These are phyloP conservation scores for Picea mariana DNA, from an alignment of 83 land plant genomes.

Conservation along the genomic window DNA sequence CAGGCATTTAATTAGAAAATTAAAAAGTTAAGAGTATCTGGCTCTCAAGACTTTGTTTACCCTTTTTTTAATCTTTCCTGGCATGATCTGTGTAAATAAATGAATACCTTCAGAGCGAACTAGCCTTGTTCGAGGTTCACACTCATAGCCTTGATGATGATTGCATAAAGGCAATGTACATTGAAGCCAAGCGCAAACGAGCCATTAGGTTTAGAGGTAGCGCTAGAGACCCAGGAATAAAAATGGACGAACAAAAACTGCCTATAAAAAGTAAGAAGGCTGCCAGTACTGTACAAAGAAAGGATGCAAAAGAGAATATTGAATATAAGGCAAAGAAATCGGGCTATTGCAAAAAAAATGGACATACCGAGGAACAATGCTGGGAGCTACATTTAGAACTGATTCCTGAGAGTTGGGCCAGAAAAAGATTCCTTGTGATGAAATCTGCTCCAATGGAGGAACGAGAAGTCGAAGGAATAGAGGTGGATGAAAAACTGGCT, in stretches of 20 bases:
- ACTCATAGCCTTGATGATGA: not conserved
- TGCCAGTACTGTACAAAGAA: not conserved
- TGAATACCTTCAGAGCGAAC: not conserved
- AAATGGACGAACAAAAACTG: not conserved
- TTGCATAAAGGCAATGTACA: not conserved
- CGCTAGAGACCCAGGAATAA: not conserved
- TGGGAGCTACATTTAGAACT: not conserved
- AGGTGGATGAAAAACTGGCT: not conserved
- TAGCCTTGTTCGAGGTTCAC: not conserved
- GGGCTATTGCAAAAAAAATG: not conserved
- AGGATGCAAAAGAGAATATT: no score
- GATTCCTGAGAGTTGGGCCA: not conserved
- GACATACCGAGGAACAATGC: not conserved
- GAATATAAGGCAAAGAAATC: not conserved
- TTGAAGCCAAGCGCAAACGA: not conserved
- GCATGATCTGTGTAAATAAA: no score
- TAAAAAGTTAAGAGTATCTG: no score
- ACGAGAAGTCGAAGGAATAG: not conserved
- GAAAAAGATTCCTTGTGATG: not conserved
- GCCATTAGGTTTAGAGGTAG: not conserved
- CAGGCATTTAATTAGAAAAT: no score
- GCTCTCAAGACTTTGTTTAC: no score
- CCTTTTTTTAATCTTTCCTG: no score
- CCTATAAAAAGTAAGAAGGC: no score
- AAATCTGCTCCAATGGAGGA: not conserved